These are phyloP conservation scores for Flaveria sonorensis DNA, from an alignment of 129 eudicot genomes.

Conservation along the genomic window DNA sequence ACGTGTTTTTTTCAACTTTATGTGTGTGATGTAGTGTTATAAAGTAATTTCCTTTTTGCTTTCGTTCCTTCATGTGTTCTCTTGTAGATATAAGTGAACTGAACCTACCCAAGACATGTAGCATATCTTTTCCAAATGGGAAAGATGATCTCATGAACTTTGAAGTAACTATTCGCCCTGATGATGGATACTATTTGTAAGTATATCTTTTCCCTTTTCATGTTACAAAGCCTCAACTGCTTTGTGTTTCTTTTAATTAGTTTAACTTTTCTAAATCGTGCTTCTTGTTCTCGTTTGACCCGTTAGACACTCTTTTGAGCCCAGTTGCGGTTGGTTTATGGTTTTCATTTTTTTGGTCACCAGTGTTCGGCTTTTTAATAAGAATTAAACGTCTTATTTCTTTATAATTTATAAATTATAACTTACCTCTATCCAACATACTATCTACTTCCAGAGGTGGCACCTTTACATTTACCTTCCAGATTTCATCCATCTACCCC, in stretches of 20 bases:
- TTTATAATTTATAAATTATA: not conserved
- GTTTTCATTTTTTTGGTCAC: constrained; percentile 2
- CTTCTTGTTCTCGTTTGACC: not conserved
- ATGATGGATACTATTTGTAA: constrained; percentile 83
- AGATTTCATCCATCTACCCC: constrained; percentile 84
- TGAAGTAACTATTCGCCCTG: constrained; percentile 92
- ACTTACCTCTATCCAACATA: not conserved
- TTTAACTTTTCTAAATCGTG: not conserved
- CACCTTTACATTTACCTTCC: constrained; percentile 74
- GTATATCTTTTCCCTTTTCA: constrained; percentile 29
- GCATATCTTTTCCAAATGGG: constrained; percentile 73
- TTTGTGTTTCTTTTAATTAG: not conserved
- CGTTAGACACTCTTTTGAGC: too few relatives aligned
- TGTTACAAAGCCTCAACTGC: constrained; percentile 9
- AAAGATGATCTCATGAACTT: constrained; percentile 93
- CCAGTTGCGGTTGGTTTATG: not conserved
- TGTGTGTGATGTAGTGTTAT: not conserved
- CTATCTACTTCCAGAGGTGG: constrained; percentile 65
- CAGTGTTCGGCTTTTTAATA: not conserved
- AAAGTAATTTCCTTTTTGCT: not conserved
- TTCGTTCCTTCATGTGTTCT: constrained; percentile 20
- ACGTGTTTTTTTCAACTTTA: not conserved
- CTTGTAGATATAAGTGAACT: constrained; percentile 76
- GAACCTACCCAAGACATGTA: constrained; percentile 76
- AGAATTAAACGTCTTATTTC: not conserved